These are phyloP conservation scores for Pleurotus pulmonarius DNA, from an alignment of 768 basidiomycete species.

Conservation along the genomic window DNA sequence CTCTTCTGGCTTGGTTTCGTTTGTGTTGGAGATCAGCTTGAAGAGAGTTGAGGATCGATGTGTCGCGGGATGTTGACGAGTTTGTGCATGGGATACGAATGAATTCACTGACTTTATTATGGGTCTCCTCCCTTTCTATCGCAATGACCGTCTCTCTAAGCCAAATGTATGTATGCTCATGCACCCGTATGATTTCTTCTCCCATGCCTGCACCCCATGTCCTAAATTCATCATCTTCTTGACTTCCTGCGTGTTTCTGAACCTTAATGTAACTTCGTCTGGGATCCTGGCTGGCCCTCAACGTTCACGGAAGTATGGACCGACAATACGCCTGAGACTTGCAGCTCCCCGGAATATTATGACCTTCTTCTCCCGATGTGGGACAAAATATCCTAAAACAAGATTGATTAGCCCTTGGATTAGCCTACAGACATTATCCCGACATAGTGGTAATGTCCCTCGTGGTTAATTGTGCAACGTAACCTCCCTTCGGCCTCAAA, in stretches of 20 bases:
- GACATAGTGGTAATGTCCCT: too few relatives aligned
- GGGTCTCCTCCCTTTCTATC: background rate
- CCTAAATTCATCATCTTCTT: background rate
- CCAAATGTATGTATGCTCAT: constrained; percentile 5
- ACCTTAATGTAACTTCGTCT: too few relatives aligned
- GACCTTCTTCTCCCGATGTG: too few relatives aligned
- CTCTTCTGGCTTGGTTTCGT: background rate
- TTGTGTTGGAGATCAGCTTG: background rate
- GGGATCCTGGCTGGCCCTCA: too few relatives aligned
- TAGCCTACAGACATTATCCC: too few relatives aligned
- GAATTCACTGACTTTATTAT: background rate
- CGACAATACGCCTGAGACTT: too few relatives aligned
- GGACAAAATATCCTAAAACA: too few relatives aligned
- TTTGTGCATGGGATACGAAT: background rate
- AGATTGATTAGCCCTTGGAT: too few relatives aligned
- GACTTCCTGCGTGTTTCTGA: background rate
- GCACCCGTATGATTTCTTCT: background rate
- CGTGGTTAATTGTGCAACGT: too few relatives aligned
- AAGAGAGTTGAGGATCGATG: background rate
- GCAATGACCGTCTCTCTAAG: background rate
- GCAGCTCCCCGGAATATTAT: too few relatives aligned
- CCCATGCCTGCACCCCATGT: background rate
- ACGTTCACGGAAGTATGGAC: too few relatives aligned
- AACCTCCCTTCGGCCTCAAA: too few relatives aligned
- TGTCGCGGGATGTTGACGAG: background rate